Evolutionary conservation across 495 filamentous ascomycete genomes (phyloP), one percentile per base, ranked within the genome.

Genomic region (Neurospora sublineolata): DNA sequence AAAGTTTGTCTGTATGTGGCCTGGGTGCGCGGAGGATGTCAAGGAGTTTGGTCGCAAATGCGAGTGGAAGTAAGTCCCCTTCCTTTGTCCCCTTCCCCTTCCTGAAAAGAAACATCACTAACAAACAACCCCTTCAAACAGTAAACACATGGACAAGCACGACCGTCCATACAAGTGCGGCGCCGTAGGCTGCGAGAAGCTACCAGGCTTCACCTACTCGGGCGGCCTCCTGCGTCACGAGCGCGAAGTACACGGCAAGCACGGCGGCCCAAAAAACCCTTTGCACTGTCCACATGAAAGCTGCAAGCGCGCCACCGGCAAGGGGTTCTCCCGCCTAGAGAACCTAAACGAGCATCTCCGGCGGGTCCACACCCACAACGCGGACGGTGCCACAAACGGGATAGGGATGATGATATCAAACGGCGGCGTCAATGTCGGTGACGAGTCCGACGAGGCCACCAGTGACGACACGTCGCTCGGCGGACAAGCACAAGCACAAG

Each of bases 131-230:
- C 37, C 68, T 64, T 37, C 75, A 18, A 72, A 42, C 74, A 94
- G 93, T 72, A 94, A 97, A 82, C 94, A 97, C 79, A 96, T 96
- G 93, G 94, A 97, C 83, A 97, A 97, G 81, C 94, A 97, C 77
- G 92, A 94, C 70, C 86, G 94, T 20, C 94, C 94, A 0, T 97
- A 97, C 82, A 91, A 92, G 72, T 97, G 94, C 79, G 80, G 80
- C 33, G 87, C 91, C 36, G 84, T 85, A 18, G 89, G 88, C 23
- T 97, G 94, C 79, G 92, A 93, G 73, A 97, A 97, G 74, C 86
- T 97, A 0, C 91, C 91, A 73, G 94, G 94, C 23, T 97, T 97
- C 82, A 97, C 94, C 16, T 97, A 97, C 79, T 92, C 90, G 0
- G 94, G 94, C 27, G 94, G 94, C 11, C 87, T 97, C 3, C 80